phyloP scores from a whole-genome alignment of 2,329 filamentous ascomycete genomes.

The Epichloe uncinata region DNA sequence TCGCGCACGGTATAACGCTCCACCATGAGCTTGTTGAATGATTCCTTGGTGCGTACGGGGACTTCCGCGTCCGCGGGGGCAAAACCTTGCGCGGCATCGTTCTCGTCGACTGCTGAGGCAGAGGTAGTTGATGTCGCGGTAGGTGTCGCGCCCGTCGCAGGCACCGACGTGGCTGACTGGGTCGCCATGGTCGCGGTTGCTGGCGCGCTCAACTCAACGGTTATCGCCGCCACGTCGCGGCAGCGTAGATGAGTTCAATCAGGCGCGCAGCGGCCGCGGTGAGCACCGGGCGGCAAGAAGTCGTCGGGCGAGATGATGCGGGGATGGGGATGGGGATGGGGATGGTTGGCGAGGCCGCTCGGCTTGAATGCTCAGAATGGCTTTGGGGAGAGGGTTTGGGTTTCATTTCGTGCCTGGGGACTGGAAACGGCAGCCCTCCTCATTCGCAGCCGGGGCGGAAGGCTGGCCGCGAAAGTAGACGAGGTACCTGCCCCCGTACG shows the following conservation, averaged over 20 bases:
- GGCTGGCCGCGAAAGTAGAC: conserved; percentile 6
- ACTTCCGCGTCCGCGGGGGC: conserved; percentile 13
- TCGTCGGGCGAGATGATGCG: conserved; percentile 7
- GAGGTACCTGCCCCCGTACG: conserved; percentile 5
- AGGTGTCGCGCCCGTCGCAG: conserved; percentile 20
- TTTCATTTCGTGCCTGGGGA: conserved; percentile 12
- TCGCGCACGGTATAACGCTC: conserved; percentile 42
- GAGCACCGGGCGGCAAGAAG: conserved; percentile 7
- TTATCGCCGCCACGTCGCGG: conserved; percentile 25
- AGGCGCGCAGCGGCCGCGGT: conserved; percentile 5
- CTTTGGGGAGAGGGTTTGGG: conserved; percentile 9
- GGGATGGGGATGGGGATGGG: conserved; percentile 1
- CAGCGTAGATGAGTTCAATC: conserved; percentile 7
- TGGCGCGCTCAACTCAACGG: conserved; percentile 19
- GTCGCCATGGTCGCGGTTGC: conserved; percentile 29
- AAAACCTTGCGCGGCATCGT: conserved; percentile 11
- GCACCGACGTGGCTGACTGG: conserved; percentile 25
- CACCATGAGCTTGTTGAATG: conserved; percentile 39
- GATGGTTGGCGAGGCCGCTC: conserved; percentile 5
- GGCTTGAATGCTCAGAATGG: conserved; percentile 4
- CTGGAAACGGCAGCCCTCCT: conserved; percentile 12
- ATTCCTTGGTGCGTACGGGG: conserved; percentile 40
- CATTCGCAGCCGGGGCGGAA: conserved; percentile 4
- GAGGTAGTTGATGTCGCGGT: conserved; percentile 17
- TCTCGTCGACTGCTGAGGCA: conserved; percentile 15